Evolutionary conservation across 2,329 filamentous ascomycete species (phyloP).

Genomic region (Bipolaris sorokiniana): DNA sequence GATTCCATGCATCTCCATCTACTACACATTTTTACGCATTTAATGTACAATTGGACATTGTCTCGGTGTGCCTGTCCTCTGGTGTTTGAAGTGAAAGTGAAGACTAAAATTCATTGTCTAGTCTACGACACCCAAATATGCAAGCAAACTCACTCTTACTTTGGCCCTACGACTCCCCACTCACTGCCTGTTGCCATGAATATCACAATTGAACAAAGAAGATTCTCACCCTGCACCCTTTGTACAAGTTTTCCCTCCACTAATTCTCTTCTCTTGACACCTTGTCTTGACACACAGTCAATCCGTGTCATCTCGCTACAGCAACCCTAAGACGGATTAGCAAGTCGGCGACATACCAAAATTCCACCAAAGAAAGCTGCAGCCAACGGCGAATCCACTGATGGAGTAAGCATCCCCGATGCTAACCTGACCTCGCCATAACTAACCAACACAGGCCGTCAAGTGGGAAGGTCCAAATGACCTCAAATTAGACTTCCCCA

Average conservation of each 20-base stretch:
- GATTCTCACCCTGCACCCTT: background rate
- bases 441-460: constrained; percentile 15
- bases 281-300: background rate
- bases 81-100: background rate
- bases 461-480: constrained; percentile 25
- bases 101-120: background rate
- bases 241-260: background rate
- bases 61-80: background rate
- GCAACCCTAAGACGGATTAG: background rate
- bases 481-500: constrained; percentile 3
- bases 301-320: background rate
- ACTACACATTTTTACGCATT: background rate
- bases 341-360: background rate
- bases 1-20: background rate
- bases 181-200: background rate
- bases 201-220: background rate
- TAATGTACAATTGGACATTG: background rate
- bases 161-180: background rate
- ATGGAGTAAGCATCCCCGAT: background rate
- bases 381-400: background rate
- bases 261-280: background rate
- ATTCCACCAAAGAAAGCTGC: constrained; percentile 18
- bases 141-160: background rate
- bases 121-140: background rate
- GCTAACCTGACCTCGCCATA: no score